A percentile compares a stretch with the other conserved stretches of the same genome.
Conservation (phyloP, 2,329 filamentous ascomycete species). For the Fusarium paranaense region DNA sequence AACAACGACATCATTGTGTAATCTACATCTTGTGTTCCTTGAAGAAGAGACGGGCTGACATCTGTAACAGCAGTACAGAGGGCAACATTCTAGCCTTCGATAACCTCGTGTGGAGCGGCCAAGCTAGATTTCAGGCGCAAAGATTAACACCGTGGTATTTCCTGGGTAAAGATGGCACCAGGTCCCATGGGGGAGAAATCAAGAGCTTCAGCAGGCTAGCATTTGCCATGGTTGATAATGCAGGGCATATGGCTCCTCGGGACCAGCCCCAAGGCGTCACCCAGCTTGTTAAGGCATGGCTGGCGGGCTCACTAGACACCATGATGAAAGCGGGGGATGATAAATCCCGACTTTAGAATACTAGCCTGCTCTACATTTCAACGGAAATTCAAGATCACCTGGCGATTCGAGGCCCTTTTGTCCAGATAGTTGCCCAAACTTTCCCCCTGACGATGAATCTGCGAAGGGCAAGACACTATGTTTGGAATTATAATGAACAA, state of each 20-base stretch:
- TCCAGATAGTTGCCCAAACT: too few relatives aligned
- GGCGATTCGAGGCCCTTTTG: neutral
- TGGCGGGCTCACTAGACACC: neutral
- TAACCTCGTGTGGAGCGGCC: neutral
- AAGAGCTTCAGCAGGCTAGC: neutral
- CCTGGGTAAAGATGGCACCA: neutral
- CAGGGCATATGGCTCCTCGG: neutral
- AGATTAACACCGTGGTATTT: neutral
- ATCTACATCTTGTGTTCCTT: neutral
- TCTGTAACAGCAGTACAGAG: neutral
- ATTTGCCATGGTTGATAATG: neutral
- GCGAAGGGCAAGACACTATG: too few relatives aligned
- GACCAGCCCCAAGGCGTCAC: neutral
- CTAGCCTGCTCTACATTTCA: neutral
- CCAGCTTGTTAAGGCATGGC: neutral
- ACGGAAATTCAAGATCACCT: neutral
- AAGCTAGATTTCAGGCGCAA: neutral
- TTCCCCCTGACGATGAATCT: too few relatives aligned
- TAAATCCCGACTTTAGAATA: too few relatives aligned
- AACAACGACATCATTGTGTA: neutral
- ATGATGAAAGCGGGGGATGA: neutral
- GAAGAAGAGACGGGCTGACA: neutral
- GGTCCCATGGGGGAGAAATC: neutral
- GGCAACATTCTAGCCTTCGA: neutral
- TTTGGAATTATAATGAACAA: too few relatives aligned